Conservation (phyloP, 371 early-diverging fungal genomes). For the Syncephalastrum racemosum region DNA sequence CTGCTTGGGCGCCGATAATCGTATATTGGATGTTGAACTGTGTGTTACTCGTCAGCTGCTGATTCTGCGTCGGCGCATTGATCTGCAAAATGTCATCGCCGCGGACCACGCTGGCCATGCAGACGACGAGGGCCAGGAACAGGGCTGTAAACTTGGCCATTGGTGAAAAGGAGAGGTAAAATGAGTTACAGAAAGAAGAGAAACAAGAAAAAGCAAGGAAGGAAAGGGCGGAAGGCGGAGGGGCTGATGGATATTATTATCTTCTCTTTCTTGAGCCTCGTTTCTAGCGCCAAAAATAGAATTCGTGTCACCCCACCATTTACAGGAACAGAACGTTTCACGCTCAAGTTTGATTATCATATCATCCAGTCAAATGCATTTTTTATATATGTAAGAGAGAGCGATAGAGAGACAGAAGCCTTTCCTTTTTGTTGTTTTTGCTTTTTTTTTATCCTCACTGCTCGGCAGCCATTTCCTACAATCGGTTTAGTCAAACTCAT, state of each 20-base stretch:
- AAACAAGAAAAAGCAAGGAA: conserved; percentile 3
- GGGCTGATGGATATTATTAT: conserved; percentile 1
- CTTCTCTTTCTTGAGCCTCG: conserved; percentile 6
- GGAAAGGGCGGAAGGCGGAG: neutral
- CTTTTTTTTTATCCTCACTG: conserved; percentile 4
- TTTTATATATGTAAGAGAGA: conserved; percentile 8
- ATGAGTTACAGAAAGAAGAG: neutral
- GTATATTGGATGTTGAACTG: conserved; percentile 19
- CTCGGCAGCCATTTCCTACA: conserved; percentile 17
- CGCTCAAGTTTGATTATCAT: neutral
- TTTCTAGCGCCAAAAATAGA: neutral
- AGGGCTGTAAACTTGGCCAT: neutral
- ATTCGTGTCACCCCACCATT: neutral
- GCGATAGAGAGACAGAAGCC: neutral
- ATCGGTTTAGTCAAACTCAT: neutral
- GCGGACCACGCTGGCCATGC: neutral
- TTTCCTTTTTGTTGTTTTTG: neutral
- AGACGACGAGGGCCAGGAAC: neutral
- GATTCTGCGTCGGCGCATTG: conserved; percentile 14
- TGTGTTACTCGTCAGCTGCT: conserved; percentile 16
- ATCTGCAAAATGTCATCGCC: conserved; percentile 6
- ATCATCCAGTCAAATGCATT: conserved; percentile 5
- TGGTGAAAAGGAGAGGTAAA: neutral
- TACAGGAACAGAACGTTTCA: conserved; percentile 1
- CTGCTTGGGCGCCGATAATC: conserved; percentile 24